These are phyloP conservation scores for Populus trichocarpa DNA, from an alignment of 441 rosid genomes.

Conservation along the genomic window DNA sequence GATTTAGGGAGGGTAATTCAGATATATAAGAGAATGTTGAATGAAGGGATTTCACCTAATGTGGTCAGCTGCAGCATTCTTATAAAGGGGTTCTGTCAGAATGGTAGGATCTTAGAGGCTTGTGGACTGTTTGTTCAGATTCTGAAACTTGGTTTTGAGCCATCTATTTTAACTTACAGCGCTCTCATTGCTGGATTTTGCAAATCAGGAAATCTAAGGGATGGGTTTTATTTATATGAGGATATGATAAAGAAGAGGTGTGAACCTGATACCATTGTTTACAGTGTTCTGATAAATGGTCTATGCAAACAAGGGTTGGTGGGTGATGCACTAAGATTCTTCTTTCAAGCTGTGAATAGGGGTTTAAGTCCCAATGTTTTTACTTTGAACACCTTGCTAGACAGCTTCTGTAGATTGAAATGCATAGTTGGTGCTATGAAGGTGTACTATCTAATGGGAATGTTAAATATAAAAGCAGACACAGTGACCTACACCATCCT, in stretches of 20 bases:
- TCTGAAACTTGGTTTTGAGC: constrained; percentile 35
- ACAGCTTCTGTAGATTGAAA: constrained; percentile 40
- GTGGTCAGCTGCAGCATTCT: constrained; percentile 54
- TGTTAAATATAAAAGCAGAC: background rate
- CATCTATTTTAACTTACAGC: constrained; percentile 36
- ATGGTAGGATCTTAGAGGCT: constrained; percentile 41
- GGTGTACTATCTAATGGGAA: background rate
- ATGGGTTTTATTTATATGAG: constrained; percentile 30
- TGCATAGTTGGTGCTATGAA: background rate
- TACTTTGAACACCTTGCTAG: constrained; percentile 38
- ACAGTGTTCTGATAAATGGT: constrained; percentile 37
- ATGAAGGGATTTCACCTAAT: constrained; percentile 34
- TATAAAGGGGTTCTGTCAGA: constrained; percentile 64
- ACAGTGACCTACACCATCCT: constrained; percentile 1
- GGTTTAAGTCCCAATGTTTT: constrained; percentile 31
- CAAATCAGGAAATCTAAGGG: constrained; percentile 36
- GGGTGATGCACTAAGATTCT: constrained; percentile 35
- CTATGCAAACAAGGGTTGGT: constrained; percentile 43
- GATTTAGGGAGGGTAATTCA: constrained; percentile 58
- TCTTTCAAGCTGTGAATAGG: constrained; percentile 22
- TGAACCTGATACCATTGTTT: constrained; percentile 30
- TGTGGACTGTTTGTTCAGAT: constrained; percentile 43
- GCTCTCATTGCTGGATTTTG: constrained; percentile 47
- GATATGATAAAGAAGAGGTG: constrained; percentile 30
- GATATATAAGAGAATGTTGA: constrained; percentile 48